Base-by-base conservation (phyloP, 164 flowering plant species). In the Macadamia integrifolia region DNA sequence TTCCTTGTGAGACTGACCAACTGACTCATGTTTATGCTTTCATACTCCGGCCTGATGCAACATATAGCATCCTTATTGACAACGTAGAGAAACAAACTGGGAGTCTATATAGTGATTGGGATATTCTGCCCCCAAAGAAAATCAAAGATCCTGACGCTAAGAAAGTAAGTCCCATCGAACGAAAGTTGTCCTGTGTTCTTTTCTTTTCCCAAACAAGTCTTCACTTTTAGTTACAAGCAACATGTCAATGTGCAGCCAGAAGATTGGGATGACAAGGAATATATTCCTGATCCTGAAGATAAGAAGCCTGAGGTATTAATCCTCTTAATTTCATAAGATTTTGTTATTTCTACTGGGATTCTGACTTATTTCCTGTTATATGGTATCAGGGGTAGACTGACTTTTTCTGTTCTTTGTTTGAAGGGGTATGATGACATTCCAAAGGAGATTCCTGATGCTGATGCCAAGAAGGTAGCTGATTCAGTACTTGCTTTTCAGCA, bases 111-210 rank as follows among this genome's bases (percentile, higher is more conserved):
- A 23, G 73, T 31, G 96, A 92, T 68, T 92, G 98, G 98, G 87
- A 86, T 74, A 77, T 92, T 62, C 96, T 92, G 43, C 96, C 96
- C 30, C 85, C 93, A 44, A 90, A 86, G 91, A 74, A 78, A 64
- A 92, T 92, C 71, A 92, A 92, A 86, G 98, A 92, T 69, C 98
- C 98, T 15, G 94, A 90, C 66, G 98, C 98, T 42, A 92, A 90
- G 76, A 92, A 92, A 64, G 98, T 90, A 73, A 66, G 18, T 28
- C 1, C 30, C 50, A 32, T 0, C 56, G 13, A 10, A 3, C 35
- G 42, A 60, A 49, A 53, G 28, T 13, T 44, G 6, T 43, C 40
- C 50, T 28, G 40, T 43, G 60, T 53, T 10, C 58, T 63, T 70
- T 48, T n/a, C 50, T 35, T 35, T 35, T 35, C 40, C 40, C 40